A percentile compares a stretch with the other conserved stretches of the same genome.
Conservation (phyloP, 768 basidiomycete genomes). For the Termitomyces heimii region DNA sequence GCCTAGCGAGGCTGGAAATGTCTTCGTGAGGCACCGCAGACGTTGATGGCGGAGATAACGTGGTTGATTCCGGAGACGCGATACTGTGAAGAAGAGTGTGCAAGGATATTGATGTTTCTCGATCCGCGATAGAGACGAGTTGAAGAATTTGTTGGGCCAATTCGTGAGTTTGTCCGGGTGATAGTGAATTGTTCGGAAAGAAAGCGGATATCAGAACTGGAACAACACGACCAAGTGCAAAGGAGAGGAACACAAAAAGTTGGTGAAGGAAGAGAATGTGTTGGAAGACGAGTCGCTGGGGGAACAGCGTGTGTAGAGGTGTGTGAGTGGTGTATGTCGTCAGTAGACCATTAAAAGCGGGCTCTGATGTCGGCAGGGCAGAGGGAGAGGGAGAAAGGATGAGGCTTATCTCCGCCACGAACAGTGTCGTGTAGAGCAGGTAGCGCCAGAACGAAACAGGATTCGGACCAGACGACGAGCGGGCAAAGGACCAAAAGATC, state of each 20-base stretch:
- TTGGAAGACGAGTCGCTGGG: slow-evolving; percentile 64
- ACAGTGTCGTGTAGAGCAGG: slow-evolving; percentile 56
- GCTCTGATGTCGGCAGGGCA: slow-evolving; percentile 12
- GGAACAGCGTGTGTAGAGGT: slow-evolving; percentile 38
- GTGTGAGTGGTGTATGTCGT: slow-evolving; percentile 21
- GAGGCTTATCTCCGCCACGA: slow-evolving; percentile 59
- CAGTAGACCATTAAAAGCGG: slow-evolving; percentile 13
- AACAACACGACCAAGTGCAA: slow-evolving; percentile 65
- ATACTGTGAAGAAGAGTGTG: slow-evolving; percentile 50
- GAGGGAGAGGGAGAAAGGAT: slow-evolving; percentile 53
- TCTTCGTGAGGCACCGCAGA: slow-evolving; percentile 18
- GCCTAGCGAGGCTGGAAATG: slow-evolving; percentile 30
- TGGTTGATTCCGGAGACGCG: slow-evolving; percentile 23
- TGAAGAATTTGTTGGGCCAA: slow-evolving; percentile 31
- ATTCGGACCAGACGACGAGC: slow-evolving; percentile 39
- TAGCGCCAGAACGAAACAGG: slow-evolving; percentile 76
- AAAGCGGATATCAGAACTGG: slow-evolving; percentile 63
- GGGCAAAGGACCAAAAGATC: slow-evolving; percentile 57
- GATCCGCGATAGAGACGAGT: slow-evolving; percentile 36
- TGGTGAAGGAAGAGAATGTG: slow-evolving; percentile 76
- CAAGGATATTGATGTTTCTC: slow-evolving; percentile 54
- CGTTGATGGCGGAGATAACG: slow-evolving; percentile 10
- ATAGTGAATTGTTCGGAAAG: slow-evolving; percentile 35
- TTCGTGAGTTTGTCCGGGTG: slow-evolving; percentile 37
- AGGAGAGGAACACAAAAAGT: slow-evolving; percentile 65